phyloP scores from a whole-genome alignment of 2,329 filamentous ascomycete genomes.

The Pseudocercospora pini-densiflorae region DNA sequence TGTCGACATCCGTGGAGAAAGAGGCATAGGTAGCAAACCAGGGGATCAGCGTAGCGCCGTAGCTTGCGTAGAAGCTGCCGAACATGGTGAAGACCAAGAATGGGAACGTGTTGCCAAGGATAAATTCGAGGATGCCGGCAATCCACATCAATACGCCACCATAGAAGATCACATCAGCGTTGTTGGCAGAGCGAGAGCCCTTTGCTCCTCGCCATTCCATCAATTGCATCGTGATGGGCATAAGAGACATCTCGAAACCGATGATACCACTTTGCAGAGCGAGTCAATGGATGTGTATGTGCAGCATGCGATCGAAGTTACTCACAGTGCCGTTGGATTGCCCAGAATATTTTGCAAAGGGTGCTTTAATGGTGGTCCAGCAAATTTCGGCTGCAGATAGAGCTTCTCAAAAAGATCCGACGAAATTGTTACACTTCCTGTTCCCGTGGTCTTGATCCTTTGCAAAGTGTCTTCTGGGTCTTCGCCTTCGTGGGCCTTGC shows the following conservation, averaged over 20 bases:
- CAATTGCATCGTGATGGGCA: slow-evolving; percentile 30
- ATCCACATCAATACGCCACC: slow-evolving; percentile 30
- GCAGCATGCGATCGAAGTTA: background rate
- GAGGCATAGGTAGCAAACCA: slow-evolving; percentile 24
- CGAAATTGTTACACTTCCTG: slow-evolving; percentile 29
- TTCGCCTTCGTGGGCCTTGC: slow-evolving; percentile 18
- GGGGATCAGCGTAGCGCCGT: slow-evolving; percentile 24
- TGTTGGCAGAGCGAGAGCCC: slow-evolving; percentile 22
- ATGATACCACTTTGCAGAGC: slow-evolving; percentile 19
- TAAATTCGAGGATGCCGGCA: slow-evolving; percentile 25
- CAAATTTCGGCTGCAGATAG: slow-evolving; percentile 29
- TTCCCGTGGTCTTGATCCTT: slow-evolving; percentile 27
- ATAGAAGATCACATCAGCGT: slow-evolving; percentile 29
- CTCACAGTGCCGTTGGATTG: slow-evolving; percentile 28
- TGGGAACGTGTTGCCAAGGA: slow-evolving; percentile 31
- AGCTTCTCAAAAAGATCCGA: slow-evolving; percentile 30
- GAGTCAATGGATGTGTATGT: background rate
- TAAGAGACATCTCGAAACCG: slow-evolving; percentile 29
- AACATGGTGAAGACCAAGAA: slow-evolving; percentile 31
- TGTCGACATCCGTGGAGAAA: slow-evolving; percentile 20
- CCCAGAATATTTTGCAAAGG: slow-evolving; percentile 30
- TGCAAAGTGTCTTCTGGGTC: slow-evolving; percentile 23
- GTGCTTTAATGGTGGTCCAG: slow-evolving; percentile 25
- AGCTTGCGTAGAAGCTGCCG: slow-evolving; percentile 28
- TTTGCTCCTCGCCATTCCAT: slow-evolving; percentile 29